phyloP scores from a whole-genome alignment of 495 filamentous ascomycete species.

The Talaromyces proteolyticus region DNA sequence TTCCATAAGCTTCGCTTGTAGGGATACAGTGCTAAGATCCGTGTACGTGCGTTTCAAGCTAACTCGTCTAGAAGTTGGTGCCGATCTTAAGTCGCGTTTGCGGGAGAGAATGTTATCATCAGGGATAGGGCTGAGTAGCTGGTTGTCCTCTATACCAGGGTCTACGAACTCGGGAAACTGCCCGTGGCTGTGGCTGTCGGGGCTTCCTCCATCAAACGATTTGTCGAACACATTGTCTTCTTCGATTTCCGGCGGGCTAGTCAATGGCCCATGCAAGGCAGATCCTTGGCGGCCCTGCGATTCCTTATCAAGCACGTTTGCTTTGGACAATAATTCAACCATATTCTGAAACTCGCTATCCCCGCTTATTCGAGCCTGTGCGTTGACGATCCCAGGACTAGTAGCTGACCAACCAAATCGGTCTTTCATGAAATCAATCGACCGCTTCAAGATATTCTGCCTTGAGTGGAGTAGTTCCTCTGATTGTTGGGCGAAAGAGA shows the following conservation, averaged over 20 bases:
- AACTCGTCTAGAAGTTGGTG: constrained; percentile 52
- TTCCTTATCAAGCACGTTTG: constrained; percentile 62
- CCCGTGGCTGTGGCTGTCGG: background rate
- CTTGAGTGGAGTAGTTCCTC: constrained; percentile 85
- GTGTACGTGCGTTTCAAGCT: constrained; percentile 85
- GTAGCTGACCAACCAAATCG: constrained; percentile 74
- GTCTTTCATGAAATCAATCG: constrained; percentile 96
- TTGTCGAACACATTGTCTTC: constrained; percentile 76
- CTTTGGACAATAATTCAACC: constrained; percentile 78
- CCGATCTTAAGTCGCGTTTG: constrained; percentile 25
- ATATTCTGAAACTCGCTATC: constrained; percentile 85
- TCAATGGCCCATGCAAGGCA: constrained; percentile 55
- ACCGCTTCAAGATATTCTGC: constrained; percentile 89
- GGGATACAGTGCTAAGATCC: constrained; percentile 61
- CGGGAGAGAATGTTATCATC: constrained; percentile 27
- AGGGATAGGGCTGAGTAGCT: constrained; percentile 23
- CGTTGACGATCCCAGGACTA: constrained; percentile 61
- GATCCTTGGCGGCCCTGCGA: constrained; percentile 33
- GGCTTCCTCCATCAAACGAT: constrained; percentile 52
- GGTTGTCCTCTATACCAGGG: constrained; percentile 12
- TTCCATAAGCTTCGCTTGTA: constrained; percentile 84
- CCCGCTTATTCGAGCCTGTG: constrained; percentile 74
- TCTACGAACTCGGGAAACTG: constrained; percentile 1
- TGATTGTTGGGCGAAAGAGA: constrained; percentile 95
- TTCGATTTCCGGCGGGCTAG: constrained; percentile 64